A percentile compares a stretch with the other conserved stretches of the same genome.
These are phyloP conservation scores for Ceratocystis diversiconidia DNA, from an alignment of 2,329 filamentous ascomycete genomes.

Conservation along the genomic window DNA sequence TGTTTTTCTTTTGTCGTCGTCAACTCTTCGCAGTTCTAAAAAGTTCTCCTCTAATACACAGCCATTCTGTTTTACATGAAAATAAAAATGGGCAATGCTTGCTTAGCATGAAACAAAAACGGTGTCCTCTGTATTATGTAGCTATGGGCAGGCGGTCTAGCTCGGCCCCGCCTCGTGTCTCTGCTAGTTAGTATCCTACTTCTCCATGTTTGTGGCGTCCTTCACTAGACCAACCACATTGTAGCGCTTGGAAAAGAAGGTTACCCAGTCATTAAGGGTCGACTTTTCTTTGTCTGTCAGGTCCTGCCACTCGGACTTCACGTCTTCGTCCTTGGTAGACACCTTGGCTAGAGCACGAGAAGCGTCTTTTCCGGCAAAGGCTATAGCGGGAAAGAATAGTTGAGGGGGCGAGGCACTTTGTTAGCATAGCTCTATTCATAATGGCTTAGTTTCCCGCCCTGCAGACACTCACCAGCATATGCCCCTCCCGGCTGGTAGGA, in stretches of 20 bases:
- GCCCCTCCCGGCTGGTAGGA: slow-evolving; percentile 69
- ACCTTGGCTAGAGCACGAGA: slow-evolving; percentile 82
- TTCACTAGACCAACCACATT: slow-evolving; percentile 64
- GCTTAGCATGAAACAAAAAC: not conserved
- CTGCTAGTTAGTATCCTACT: slow-evolving; percentile 6
- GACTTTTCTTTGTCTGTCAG: slow-evolving; percentile 73
- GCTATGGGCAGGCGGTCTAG: not conserved
- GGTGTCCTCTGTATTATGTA: not conserved
- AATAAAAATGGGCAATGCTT: too few relatives aligned
- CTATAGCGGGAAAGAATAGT: slow-evolving; percentile 32
- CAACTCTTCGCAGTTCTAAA: not conserved
- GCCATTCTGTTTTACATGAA: not conserved
- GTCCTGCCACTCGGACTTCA: slow-evolving; percentile 66
- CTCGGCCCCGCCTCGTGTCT: not conserved
- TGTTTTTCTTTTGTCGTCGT: too few relatives aligned
- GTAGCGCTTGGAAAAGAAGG: slow-evolving; percentile 93
- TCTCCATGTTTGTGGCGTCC: slow-evolving; percentile 44
- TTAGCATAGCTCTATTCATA: not conserved
- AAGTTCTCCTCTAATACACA: not conserved
- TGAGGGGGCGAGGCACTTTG: not conserved
- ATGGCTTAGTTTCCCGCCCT: not conserved
- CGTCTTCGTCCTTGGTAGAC: slow-evolving; percentile 75
- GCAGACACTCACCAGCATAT: slow-evolving; percentile 56
- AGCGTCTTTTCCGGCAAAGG: slow-evolving; percentile 90
- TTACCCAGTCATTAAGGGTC: slow-evolving; percentile 80